Conservation (phyloP, 495 filamentous ascomycete species). For the Penicillium lividum region DNA sequence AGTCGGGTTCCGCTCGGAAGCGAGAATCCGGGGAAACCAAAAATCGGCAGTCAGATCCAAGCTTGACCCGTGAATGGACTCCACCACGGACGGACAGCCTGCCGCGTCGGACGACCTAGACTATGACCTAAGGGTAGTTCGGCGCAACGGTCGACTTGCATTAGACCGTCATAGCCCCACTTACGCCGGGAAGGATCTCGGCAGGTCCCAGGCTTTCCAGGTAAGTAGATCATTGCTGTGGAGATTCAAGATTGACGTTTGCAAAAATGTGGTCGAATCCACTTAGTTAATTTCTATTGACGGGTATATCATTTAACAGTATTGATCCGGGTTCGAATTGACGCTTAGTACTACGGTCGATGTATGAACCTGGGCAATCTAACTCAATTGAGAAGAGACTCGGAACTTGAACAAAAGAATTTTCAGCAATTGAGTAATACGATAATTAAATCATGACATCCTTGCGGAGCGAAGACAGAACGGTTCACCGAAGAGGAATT, state of each 20-base stretch:
- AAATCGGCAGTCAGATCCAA: conserved; percentile 1
- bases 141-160: conserved; percentile 1
- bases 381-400: not conserved
- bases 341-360: not conserved
- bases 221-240: not conserved
- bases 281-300: not conserved
- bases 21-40: conserved; percentile 9
- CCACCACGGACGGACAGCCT: conserved; percentile 6
- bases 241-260: not conserved
- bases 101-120: conserved; percentile 10
- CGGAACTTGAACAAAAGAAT: not conserved
- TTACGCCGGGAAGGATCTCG: not conserved
- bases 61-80: conserved; percentile 2
- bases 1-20: conserved; percentile 1
- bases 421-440: too few species aligned
- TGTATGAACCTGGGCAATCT: not conserved
- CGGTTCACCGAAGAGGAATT: conserved; percentile 9
- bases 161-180: conserved; percentile 1
- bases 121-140: not conserved
- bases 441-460: not conserved
- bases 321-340: not conserved
- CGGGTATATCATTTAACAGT: conserved; percentile 7
- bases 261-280: not conserved
- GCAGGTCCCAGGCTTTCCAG: not conserved
- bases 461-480: not conserved